phyloP scores from a whole-genome alignment of 306 rosid species.

The Citrullus mucosospermus region DNA sequence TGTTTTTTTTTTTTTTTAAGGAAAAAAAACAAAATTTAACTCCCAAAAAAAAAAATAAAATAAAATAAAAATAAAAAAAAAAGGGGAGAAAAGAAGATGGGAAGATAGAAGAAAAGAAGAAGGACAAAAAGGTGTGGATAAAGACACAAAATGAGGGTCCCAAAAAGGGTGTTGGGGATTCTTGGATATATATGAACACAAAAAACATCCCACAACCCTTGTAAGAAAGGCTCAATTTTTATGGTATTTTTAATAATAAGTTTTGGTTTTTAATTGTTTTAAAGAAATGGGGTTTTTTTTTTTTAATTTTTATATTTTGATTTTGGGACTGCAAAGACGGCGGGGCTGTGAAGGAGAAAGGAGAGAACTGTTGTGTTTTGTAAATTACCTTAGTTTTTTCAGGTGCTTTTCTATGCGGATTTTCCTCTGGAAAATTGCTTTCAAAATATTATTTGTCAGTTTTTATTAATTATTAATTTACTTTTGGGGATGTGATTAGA shows the following conservation, averaged over 20 bases:
- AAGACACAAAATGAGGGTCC: constrained; percentile 93
- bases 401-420: constrained; percentile 9
- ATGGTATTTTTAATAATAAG: no score
- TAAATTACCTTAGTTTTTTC: constrained; percentile 7
- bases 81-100: background rate
- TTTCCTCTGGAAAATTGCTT: constrained; percentile 7
- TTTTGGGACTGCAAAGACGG: constrained; percentile 14
- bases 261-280: background rate
- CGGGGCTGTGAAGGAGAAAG: background rate
- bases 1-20: no score
- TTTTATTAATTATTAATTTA: background rate
- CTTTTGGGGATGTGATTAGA: background rate
- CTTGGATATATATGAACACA: constrained; percentile 20
- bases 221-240: background rate
- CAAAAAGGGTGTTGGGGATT: constrained; percentile 35
- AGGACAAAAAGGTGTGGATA: constrained; percentile 75
- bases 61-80: background rate
- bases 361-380: constrained; percentile 13
- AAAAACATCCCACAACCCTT: background rate
- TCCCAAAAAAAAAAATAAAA: background rate
- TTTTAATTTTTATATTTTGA: background rate
- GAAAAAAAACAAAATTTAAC: background rate
- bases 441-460: background rate
- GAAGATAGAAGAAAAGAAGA: constrained; percentile 27
- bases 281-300: background rate